Base-by-base conservation (phyloP, 257 asterid species). In the Leptodermis oblonga region DNA sequence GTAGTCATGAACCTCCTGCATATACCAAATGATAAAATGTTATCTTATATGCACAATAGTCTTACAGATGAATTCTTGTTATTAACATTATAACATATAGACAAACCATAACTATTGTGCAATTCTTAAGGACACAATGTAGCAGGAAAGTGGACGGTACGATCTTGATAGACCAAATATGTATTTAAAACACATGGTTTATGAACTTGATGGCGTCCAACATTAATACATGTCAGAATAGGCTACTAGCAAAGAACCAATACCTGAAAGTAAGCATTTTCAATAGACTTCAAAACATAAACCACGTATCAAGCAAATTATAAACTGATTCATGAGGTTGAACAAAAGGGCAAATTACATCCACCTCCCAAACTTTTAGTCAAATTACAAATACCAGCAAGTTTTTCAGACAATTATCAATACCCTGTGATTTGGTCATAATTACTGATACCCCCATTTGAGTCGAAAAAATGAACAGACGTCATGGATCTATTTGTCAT, bases 1-100 rank as follows among this genome's bases (percentile, higher is more conserved):
- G 86, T 90, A 92, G 79, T 92, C 97, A 78, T 90, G 96, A 82
- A 92, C 89, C 82, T 92, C 98, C 98, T 90, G 86, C 76, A 76
- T 41, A 70, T 52, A 74, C 15, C 60, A 43, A 58, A n/a, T 36
- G 23, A 55, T 52, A 42, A 31, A 9, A 36, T 34, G 33, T 62
- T 67, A 49, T 34, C 22, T 71, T 62, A 7, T 30, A 42, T 8
- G 39, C 12, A 37, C 26, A 53, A 26, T 18, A 37, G 20, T 52
- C 25, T 7, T 34, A 25, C 36, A 52, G 37, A 3, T 15, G 33
- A 41, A 12, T 23, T 33, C 48, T 11, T 34, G 5, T 0, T 20
- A 51, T 13, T 20, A 60, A 61, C 25, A 62, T 15, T 2, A 23
- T 12, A 52, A 55, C 25, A 55, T 2, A 7, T 51, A 12, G 13